A percentile compares a stretch with the other conserved stretches of the same genome.
Evolutionary conservation across 2,329 filamentous ascomycete genomes (phyloP).

Genomic region (Pochonia chlamydosporia): DNA sequence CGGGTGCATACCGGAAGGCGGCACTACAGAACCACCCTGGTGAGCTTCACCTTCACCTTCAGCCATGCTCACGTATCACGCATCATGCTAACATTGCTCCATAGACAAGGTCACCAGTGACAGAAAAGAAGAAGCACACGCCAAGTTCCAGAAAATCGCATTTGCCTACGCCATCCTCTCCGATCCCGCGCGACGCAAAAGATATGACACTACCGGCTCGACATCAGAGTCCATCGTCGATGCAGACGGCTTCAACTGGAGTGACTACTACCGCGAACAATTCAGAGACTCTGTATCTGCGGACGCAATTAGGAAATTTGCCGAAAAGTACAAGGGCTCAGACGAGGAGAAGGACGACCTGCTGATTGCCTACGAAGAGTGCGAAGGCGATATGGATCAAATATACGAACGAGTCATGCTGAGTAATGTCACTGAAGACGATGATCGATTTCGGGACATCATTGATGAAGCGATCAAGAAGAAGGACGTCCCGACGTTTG

Average conservation of each 20-base stretch:
- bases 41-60: constrained; percentile 32
- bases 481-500: constrained; percentile 60
- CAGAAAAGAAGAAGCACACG: constrained; percentile 66
- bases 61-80: no score
- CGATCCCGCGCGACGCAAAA: constrained; percentile 69
- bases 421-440: constrained; percentile 76
- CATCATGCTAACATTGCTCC: background rate
- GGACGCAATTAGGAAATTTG: constrained; percentile 70
- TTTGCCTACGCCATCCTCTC: constrained; percentile 93
- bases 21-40: constrained; percentile 83
- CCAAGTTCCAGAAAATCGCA: constrained; percentile 82
- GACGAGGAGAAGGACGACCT: constrained; percentile 80
- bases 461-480: constrained; percentile 74
- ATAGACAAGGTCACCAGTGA: constrained; percentile 72
- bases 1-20: constrained; percentile 84
- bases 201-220: constrained; percentile 86
- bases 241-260: constrained; percentile 81
- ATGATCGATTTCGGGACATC: constrained; percentile 74
- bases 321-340: constrained; percentile 73
- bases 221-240: constrained; percentile 78
- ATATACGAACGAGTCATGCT: constrained; percentile 85
- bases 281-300: constrained; percentile 70
- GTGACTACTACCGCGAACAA: constrained; percentile 80
- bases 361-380: constrained; percentile 66
- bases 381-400: constrained; percentile 67